phyloP scores from a whole-genome alignment of 2,329 filamentous ascomycete genomes.

The Hymenoscyphus infarciens region DNA sequence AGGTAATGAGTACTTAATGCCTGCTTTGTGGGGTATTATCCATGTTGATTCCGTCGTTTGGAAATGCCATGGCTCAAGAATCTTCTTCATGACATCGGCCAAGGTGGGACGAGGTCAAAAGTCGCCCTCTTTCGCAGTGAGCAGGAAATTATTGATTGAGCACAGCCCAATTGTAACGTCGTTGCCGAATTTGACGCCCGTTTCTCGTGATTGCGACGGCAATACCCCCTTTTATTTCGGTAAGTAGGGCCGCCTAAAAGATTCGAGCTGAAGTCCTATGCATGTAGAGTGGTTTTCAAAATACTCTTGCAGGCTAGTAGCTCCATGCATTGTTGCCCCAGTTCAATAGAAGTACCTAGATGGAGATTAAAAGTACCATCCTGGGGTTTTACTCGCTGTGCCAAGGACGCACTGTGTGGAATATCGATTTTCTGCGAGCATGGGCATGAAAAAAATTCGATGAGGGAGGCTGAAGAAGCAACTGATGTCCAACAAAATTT shows the following conservation, averaged over 20 bases:
- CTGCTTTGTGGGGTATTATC: constrained; percentile 15
- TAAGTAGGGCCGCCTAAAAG: constrained; percentile 10
- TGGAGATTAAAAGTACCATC: not conserved
- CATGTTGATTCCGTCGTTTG: not conserved
- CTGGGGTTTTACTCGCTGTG: not conserved
- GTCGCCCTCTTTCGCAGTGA: not conserved
- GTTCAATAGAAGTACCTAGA: not conserved
- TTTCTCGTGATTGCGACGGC: not conserved
- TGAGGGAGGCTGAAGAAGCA: not conserved
- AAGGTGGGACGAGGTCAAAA: not conserved
- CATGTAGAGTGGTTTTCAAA: not conserved
- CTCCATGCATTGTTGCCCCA: not conserved
- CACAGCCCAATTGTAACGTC: not conserved
- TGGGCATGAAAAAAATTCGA: not conserved
- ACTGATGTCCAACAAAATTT: not conserved
- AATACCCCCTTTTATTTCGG: not conserved
- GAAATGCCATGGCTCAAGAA: not conserved
- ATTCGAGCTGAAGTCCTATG: not conserved
- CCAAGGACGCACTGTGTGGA: not conserved
- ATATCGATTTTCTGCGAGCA: not conserved
- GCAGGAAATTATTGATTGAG: not conserved
- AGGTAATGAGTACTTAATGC: not conserved
- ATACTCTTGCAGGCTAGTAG: not conserved
- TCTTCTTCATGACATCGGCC: not conserved
- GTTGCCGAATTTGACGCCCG: not conserved